Conservation (phyloP, 2,329 filamentous ascomycete genomes). For the Botrytis cinerea region DNA sequence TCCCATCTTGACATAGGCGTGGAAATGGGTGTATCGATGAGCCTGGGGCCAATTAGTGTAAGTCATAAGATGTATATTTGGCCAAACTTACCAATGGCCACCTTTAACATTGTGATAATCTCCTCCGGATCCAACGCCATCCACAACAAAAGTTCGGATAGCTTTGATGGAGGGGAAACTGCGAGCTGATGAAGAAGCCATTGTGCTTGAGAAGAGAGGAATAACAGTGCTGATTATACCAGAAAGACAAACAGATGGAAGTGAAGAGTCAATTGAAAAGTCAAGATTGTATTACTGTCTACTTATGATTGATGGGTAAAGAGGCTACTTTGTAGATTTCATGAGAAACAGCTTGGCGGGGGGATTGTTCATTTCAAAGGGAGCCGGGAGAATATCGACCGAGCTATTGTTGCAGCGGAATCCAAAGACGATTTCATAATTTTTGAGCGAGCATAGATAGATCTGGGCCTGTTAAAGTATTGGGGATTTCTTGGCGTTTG, state of each 20-base stretch:
- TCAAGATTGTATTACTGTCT: not conserved
- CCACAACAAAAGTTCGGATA: conserved; percentile 71
- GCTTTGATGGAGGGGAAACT: conserved; percentile 74
- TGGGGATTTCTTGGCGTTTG: not conserved
- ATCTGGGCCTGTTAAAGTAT: not conserved
- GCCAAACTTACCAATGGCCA: conserved; percentile 59
- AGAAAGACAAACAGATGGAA: conserved; percentile 1
- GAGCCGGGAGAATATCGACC: conserved; percentile 25
- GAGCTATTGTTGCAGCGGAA: conserved; percentile 12
- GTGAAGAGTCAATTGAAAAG: conserved; percentile 1
- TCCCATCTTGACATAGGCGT: conserved; percentile 91
- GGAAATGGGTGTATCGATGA: conserved; percentile 89
- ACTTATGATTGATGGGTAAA: conserved; percentile 1
- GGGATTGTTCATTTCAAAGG: not conserved
- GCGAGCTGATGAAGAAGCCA: conserved; percentile 37
- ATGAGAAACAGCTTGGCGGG: conserved; percentile 16
- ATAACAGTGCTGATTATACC: conserved; percentile 1
- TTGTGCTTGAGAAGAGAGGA: conserved; percentile 24
- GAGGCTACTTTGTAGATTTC: not conserved
- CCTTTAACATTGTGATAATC: conserved; percentile 92
- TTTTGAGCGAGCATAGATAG: not conserved
- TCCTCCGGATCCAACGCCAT: conserved; percentile 64
- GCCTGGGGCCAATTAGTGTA: conserved; percentile 54
- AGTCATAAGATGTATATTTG: not conserved
- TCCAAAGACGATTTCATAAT: not conserved